Evolutionary conservation across 331 rosid genomes (phyloP).

Genomic region (Quercus tomentella): DNA sequence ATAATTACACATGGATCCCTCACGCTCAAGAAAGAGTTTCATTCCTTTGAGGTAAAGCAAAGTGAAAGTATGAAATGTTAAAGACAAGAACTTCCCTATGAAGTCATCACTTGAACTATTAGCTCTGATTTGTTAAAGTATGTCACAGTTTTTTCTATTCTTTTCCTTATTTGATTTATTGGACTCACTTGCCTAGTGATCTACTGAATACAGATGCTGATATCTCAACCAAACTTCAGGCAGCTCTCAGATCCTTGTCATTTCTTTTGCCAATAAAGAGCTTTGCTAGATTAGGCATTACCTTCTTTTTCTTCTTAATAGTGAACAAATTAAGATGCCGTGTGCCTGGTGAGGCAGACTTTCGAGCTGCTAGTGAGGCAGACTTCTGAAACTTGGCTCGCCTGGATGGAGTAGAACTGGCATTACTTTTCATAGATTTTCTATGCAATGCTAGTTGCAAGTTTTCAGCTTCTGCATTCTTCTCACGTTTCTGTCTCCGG

Average conservation of each 20-base stretch:
- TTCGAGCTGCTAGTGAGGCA: slow-evolving; percentile 48
- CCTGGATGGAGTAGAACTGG: slow-evolving; percentile 40
- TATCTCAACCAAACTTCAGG: background rate
- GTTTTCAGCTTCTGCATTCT: slow-evolving; percentile 31
- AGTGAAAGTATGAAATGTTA: background rate
- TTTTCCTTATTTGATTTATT: background rate
- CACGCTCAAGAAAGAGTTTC: background rate
- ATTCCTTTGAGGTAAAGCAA: background rate
- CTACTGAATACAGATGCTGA: background rate
- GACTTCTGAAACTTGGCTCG: slow-evolving; percentile 43
- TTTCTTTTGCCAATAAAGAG: slow-evolving; percentile 45
- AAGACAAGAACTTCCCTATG: background rate
- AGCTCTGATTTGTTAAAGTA: background rate
- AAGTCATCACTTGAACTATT: background rate
- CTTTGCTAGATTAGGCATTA: slow-evolving; percentile 56
- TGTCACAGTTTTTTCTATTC: background rate
- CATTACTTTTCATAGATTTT: slow-evolving; percentile 43
- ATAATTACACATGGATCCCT: too few relatives aligned
- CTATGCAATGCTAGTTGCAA: slow-evolving; percentile 28
- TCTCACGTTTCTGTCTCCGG: slow-evolving; percentile 45
- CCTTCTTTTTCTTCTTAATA: slow-evolving; percentile 56
- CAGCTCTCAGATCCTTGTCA: background rate
- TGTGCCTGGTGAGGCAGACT: slow-evolving; percentile 49
- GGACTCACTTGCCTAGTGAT: background rate
- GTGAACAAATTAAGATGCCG: slow-evolving; percentile 44